phyloP scores from a whole-genome alignment of 768 basidiomycete genomes.

The Exsudoporus frostii region DNA sequence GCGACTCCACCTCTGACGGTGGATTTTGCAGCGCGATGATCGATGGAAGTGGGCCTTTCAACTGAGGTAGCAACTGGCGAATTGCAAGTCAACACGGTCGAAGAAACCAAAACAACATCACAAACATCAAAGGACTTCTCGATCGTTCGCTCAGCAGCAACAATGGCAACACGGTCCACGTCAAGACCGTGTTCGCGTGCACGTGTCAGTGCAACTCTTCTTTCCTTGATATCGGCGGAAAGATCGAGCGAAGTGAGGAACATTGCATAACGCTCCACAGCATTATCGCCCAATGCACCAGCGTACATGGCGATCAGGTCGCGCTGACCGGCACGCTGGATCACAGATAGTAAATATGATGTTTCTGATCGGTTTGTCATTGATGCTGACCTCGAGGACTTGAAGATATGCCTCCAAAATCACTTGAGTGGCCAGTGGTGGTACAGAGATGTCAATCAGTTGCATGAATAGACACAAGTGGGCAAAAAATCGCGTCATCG shows the following conservation, averaged over 20 bases:
- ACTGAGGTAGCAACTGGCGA: slow-evolving; percentile 46
- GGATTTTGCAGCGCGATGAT: slow-evolving; percentile 55
- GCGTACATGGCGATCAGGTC: slow-evolving; percentile 94
- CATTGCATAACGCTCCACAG: slow-evolving; percentile 86
- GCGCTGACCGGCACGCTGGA: slow-evolving; percentile 69
- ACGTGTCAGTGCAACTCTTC: slow-evolving; percentile 65
- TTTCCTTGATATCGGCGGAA: slow-evolving; percentile 57
- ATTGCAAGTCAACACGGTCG: slow-evolving; percentile 6
- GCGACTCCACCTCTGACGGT: slow-evolving; percentile 53
- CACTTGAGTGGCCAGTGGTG: slow-evolving; percentile 69
- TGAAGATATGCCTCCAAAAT: slow-evolving; percentile 88
- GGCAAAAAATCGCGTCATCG: slow-evolving; percentile 86
- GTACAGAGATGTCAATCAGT: slow-evolving; percentile 72
- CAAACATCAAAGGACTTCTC: slow-evolving; percentile 64
- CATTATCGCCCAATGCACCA: slow-evolving; percentile 84
- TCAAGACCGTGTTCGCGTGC: slow-evolving; percentile 86
- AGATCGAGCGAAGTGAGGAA: slow-evolving; percentile 81
- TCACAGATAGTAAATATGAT: background rate
- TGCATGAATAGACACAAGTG: slow-evolving; percentile 89
- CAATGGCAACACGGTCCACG: slow-evolving; percentile 71
- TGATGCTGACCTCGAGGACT: slow-evolving; percentile 67
- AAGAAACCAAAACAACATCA: slow-evolving; percentile 6
- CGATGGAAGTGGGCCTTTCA: slow-evolving; percentile 58
- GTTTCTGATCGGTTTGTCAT: background rate
- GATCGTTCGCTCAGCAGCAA: slow-evolving; percentile 75